Percentiles rank a stretch among this genome's conserved stretches.
Conservation (phyloP, 2,329 filamentous ascomycete species). For the Fusarium newnesense region DNA sequence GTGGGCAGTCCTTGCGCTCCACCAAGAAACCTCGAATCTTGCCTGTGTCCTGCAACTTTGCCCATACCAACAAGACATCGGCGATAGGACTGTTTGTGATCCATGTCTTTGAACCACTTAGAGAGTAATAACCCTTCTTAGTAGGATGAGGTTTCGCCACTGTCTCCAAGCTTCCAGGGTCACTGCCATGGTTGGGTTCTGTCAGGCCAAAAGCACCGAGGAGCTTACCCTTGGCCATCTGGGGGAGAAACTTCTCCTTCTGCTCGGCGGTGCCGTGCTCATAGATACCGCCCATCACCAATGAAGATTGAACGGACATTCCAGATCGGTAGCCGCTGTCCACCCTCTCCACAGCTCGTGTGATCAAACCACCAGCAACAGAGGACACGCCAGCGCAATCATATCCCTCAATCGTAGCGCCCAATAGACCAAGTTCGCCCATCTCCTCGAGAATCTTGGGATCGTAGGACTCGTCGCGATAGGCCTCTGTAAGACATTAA, state of each 20-base stretch:
- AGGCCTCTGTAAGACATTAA: slow-evolving; percentile 70
- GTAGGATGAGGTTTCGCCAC: slow-evolving; percentile 84
- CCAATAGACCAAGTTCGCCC: slow-evolving; percentile 90
- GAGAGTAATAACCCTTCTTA: slow-evolving; percentile 81
- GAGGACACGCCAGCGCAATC: slow-evolving; percentile 89
- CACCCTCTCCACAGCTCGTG: slow-evolving; percentile 87
- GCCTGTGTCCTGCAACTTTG: slow-evolving; percentile 88
- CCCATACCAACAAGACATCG: slow-evolving; percentile 89
- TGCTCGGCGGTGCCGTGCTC: slow-evolving; percentile 88
- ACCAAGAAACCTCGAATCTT: slow-evolving; percentile 95
- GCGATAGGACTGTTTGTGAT: slow-evolving; percentile 95
- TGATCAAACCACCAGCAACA: slow-evolving; percentile 90
- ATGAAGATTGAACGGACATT: slow-evolving; percentile 91
- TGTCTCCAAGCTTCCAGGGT: slow-evolving; percentile 92
- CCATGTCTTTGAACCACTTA: slow-evolving; percentile 91
- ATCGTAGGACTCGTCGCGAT: slow-evolving; percentile 87
- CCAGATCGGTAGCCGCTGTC: slow-evolving; percentile 92
- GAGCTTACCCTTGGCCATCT: slow-evolving; percentile 83
- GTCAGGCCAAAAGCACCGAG: slow-evolving; percentile 90
- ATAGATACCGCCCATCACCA: slow-evolving; percentile 93
- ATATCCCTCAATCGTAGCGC: slow-evolving; percentile 87
- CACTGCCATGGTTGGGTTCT: slow-evolving; percentile 92
- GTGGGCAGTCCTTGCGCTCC: slow-evolving; percentile 84
- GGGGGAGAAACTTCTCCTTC: slow-evolving; percentile 84
- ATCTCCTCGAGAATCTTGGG: slow-evolving; percentile 87